Conservation (phyloP, 2,329 filamentous ascomycete genomes). For the Teratosphaeria pseudoeucalypti region DNA sequence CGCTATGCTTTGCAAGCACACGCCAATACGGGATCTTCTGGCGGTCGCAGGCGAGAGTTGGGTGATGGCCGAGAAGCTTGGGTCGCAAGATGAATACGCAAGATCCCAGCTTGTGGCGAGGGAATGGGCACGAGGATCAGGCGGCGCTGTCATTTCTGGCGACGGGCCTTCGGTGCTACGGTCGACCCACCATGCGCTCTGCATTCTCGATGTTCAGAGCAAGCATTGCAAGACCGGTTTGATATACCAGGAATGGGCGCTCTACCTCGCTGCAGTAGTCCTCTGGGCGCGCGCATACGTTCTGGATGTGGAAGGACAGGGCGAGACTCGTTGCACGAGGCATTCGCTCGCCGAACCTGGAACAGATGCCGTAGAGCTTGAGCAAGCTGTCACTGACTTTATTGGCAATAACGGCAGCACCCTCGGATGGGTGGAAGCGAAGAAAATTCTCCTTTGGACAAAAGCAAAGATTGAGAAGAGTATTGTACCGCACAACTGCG, state of each 20-base stretch:
- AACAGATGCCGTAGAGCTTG: constrained; percentile 6
- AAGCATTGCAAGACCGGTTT: constrained; percentile 9
- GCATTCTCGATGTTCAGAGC: constrained; percentile 15
- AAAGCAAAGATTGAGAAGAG: constrained; percentile 14
- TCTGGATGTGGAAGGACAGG: neutral
- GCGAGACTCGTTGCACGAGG: constrained; percentile 5
- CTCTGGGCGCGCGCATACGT: constrained; percentile 19
- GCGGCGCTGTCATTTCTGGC: neutral
- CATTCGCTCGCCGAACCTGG: constrained; percentile 1
- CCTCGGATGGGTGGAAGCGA: constrained; percentile 9
- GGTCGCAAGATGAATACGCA: constrained; percentile 22
- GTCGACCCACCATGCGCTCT: constrained; percentile 15
- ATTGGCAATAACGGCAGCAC: neutral
- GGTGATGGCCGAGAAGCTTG: constrained; percentile 35
- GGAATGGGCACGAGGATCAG: constrained; percentile 23
- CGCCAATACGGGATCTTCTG: constrained; percentile 32
- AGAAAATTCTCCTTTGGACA: constrained; percentile 15
- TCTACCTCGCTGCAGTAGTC: constrained; percentile 19
- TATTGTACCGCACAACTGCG: constrained; percentile 14
- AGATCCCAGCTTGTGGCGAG: constrained; percentile 23
- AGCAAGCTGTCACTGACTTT: constrained; percentile 5
- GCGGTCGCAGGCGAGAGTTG: constrained; percentile 36
- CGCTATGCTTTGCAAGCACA: constrained; percentile 28
- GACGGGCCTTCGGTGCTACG: constrained; percentile 2
- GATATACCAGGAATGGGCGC: constrained; percentile 20